Conservation (phyloP, 176 grass and related monocot species). For the Pontederia paniculata region DNA sequence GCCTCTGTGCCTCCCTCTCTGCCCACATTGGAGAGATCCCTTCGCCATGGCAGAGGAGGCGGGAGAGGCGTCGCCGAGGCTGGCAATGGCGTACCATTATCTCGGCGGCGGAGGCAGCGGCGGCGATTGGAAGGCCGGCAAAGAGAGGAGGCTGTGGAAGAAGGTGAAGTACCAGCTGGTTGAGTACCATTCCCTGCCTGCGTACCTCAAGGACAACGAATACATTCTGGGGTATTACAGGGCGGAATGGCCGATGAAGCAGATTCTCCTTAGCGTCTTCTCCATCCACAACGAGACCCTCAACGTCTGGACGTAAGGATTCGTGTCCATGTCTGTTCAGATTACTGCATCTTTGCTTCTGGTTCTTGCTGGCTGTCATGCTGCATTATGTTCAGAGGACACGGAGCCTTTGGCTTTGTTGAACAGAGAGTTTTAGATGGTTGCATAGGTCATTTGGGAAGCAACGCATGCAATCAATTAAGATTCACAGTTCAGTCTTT, state of each 20-base stretch:
- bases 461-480: too few species aligned
- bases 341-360: neutral
- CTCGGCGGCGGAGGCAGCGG: neutral
- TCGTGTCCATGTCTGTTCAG: neutral
- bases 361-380: neutral
- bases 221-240: conserved; percentile 76
- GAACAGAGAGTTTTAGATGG: too few species aligned
- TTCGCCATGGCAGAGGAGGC: too few species aligned
- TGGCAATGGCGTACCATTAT: too few species aligned
- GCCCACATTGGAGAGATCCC: too few species aligned
- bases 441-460: too few species aligned
- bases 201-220: conserved; percentile 82
- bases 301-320: conserved; percentile 80
- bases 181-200: conserved; percentile 64
- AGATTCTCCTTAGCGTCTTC: conserved; percentile 76
- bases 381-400: neutral
- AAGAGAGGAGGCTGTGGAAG: conserved; percentile 13
- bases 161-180: conserved; percentile 46
- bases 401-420: neutral
- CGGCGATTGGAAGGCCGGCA: neutral
- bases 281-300: conserved; percentile 94
- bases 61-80: too few species aligned
- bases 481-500: too few species aligned
- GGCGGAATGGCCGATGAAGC: conserved; percentile 72
- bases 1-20: too few species aligned